phyloP scores from a whole-genome alignment of 1,284 basidiomycete species.

The Mycena citricolor region DNA sequence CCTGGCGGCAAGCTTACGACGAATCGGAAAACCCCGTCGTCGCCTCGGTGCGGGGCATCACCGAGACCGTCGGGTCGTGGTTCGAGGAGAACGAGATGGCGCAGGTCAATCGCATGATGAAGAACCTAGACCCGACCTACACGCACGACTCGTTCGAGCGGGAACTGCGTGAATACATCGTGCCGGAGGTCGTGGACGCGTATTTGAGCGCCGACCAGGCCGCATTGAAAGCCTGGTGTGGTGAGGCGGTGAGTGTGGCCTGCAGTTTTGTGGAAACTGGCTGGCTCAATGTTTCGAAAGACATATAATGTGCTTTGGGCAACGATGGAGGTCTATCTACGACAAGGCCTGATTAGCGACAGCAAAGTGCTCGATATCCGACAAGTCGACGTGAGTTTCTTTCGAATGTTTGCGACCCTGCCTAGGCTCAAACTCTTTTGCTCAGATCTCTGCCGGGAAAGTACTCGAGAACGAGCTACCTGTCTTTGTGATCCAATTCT shows the following conservation, averaged over 20 bases:
- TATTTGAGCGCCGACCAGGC: slow-evolving; percentile 90
- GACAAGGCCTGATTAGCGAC: slow-evolving; percentile 86
- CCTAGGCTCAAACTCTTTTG: slow-evolving; percentile 1
- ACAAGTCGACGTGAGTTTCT: slow-evolving; percentile 81
- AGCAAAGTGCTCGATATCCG: slow-evolving; percentile 93
- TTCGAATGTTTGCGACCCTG: slow-evolving; percentile 3
- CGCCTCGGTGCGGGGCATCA: slow-evolving; percentile 79
- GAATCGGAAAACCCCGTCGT: slow-evolving; percentile 94
- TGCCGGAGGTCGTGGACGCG: slow-evolving; percentile 97
- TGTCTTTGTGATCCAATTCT: slow-evolving; percentile 91
- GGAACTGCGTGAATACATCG: slow-evolving; percentile 94
- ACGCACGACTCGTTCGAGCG: slow-evolving; percentile 84
- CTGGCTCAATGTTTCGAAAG: slow-evolving; percentile 37
- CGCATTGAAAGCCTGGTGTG: slow-evolving; percentile 88
- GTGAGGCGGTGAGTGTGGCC: slow-evolving; percentile 78
- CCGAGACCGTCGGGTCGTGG: slow-evolving; percentile 82
- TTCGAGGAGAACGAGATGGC: slow-evolving; percentile 99
- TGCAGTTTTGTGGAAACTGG: slow-evolving; percentile 2
- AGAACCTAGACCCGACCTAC: slow-evolving; percentile 84
- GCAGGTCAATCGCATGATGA: slow-evolving; percentile 87
- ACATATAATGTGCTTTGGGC: slow-evolving; percentile 98
- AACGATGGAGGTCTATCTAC: slow-evolving; percentile 92
- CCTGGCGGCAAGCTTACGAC: slow-evolving; percentile 75
- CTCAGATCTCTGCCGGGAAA: slow-evolving; percentile 75
- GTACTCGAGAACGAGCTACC: slow-evolving; percentile 89